Evolutionary conservation across 139 green algal species (phyloP).

Genomic region (Tetradesmus lagerheimii): DNA sequence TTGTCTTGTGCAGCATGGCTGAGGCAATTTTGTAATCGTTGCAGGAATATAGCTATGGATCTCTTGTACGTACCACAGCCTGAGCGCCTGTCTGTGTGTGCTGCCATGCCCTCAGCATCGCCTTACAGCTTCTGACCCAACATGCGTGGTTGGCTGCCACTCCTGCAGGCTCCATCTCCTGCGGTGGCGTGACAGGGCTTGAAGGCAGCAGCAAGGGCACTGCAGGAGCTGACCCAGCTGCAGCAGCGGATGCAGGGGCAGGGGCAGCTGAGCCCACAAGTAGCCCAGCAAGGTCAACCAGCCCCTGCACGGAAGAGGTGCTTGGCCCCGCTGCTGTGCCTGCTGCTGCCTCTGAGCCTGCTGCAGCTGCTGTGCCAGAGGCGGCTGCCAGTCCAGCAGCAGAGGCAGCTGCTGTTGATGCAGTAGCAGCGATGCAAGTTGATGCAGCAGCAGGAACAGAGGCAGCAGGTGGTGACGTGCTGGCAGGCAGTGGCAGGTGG

Average conservation of each 20-base stretch:
- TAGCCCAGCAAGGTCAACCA: background rate
- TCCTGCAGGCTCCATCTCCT: background rate
- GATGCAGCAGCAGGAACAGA: background rate
- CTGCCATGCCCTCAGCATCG: too few relatives aligned
- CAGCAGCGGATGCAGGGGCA: background rate
- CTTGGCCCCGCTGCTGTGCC: background rate
- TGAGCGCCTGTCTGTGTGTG: background rate
- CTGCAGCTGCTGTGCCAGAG: background rate
- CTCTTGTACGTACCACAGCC: background rate
- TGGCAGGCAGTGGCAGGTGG: background rate
- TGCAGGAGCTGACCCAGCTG: background rate
- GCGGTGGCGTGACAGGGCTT: background rate
- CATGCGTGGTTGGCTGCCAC: background rate
- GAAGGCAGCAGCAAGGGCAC: conserved; percentile 11
- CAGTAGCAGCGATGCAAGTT: background rate
- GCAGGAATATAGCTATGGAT: background rate
- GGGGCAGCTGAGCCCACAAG: background rate
- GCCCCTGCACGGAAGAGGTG: background rate
- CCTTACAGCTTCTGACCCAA: too few relatives aligned
- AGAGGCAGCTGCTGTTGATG: background rate
- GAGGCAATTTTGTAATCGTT: background rate
- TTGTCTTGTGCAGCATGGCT: background rate
- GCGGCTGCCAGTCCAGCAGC: background rate
- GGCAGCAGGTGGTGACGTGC: background rate
- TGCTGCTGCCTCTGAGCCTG: background rate